Base-by-base conservation (phyloP, 257 asterid species). In the Voacanga thouarsii region DNA sequence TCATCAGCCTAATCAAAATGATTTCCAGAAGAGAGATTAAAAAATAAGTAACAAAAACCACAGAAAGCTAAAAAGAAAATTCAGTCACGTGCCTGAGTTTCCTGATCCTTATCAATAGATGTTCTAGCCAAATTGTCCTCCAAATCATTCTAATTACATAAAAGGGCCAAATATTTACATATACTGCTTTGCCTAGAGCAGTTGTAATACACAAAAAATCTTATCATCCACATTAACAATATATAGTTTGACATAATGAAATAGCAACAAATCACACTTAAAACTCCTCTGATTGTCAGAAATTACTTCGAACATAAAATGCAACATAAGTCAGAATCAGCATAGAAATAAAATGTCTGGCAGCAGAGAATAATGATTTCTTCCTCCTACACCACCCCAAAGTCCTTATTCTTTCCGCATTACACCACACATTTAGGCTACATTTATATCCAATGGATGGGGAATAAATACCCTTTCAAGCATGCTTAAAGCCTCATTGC, bases 71-170 rank as follows among this genome's bases (percentile, higher is more conserved):
- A 41, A 45, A 33, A 9, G 53, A 50, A 78, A 72, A 44, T 45
- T 2, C 18, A 75, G 73, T 26, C 67, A 71, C 57, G 11, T 71
- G 75, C 83, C 83, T 79, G 72, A 60, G 82, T 50, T 26, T 26
- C 75, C 65, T 71, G 81, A 77, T 65, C 75, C 64, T 56, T 70
- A 67, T 75, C 78, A 12, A 61, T 71, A 53, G 80, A 77, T 19
- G 67, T 8, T 49, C n/a, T 70, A 41, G 80, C 44, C 59, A 72
- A 75, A 69, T 82, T 75, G 63, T 57, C 75, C 53, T 75, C 78
- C 12, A 50, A 70, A 57, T 61, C 82, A 83, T 82, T 57, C 26
- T 28, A 61, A 61, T 33, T 8, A 23, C 51, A 68, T 41, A 12
- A 68, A 67, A 65, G 50, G 26, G 28, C 14, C 49, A 68, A 21